Evolutionary conservation across 2,329 filamentous ascomycete species (phyloP).

Genomic region (Talaromyces sp.): DNA sequence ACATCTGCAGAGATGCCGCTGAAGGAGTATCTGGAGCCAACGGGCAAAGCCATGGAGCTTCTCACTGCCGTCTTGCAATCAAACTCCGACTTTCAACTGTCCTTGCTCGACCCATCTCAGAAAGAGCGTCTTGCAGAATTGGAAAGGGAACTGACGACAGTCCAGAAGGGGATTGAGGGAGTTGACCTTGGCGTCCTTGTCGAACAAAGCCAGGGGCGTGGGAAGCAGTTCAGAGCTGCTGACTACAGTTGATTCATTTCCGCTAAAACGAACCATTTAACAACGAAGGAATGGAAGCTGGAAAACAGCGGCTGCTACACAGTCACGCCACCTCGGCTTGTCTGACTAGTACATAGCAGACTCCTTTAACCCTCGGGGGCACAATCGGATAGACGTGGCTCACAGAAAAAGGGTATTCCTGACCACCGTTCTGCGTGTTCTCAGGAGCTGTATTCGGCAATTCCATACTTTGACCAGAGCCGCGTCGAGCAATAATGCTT

Average conservation of each 20-base stretch:
- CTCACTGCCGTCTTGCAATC: slow-evolving; percentile 26
- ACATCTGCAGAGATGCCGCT: slow-evolving; percentile 27
- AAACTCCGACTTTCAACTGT: slow-evolving; percentile 20
- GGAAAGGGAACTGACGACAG: slow-evolving; percentile 23
- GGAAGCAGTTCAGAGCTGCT: neutral
- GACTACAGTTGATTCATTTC: neutral
- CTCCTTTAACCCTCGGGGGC: neutral
- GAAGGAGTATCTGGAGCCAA: slow-evolving; percentile 21
- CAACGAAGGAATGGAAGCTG: neutral
- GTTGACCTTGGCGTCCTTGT: slow-evolving; percentile 29
- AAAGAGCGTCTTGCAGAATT: slow-evolving; percentile 23
- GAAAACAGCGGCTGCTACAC: neutral
- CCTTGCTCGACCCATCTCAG: slow-evolving; percentile 23
- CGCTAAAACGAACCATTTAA: neutral
- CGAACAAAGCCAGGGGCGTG: slow-evolving; percentile 8
- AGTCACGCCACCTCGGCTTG: neutral
- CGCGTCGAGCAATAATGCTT: neutral
- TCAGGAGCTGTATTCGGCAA: no score
- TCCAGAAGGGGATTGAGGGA: slow-evolving; percentile 30
- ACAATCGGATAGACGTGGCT: neutral
- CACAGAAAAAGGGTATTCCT: neutral
- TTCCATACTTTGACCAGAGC: neutral
- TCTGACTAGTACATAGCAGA: neutral
- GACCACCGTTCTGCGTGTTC: neutral
- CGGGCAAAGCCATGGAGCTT: slow-evolving; percentile 28